Evolutionary conservation across 2,329 filamentous ascomycete genomes (phyloP), one percentile per base, ranked within the genome.

Genomic region (Xylariomycetidae sp.): DNA sequence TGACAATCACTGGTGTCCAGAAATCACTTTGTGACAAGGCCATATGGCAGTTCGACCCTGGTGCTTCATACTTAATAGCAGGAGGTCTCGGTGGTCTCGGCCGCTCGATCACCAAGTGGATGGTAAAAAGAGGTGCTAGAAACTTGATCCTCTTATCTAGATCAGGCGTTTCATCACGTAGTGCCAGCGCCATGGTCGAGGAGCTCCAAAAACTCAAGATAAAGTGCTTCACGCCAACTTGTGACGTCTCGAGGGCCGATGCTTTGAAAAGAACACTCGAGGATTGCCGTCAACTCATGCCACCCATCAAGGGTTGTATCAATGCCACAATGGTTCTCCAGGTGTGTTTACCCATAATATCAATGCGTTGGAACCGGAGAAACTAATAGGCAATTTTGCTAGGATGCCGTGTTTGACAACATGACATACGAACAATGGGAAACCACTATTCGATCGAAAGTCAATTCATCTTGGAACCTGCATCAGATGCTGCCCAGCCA

Each of bases 31-130:
- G n/a, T n/a, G n/a, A n/a, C n/a, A n/a, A n/a, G n/a, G n/a, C n/a
- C n/a, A 9, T 16, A 6, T 45, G 37, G 37, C 25, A 16, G 7
- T 40, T 40, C 15, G 31, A 42, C 15, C 6, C 15, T 3, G 30
- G 35, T n/a, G 29, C 40, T 1, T 26, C 42, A 6, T 45, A 45
- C 16, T 3, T 45, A 3, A 25, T 45, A 9, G 40, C 26, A 3
- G 42, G 42, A 4, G 40, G 42, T 5, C 17, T 37, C 10, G 42
- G 42, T 9, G 42, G 42, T 4, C 10, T 45, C 3, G 42, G 46
- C 4, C 35, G 46, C n/a, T 17, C 40, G 1, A 50, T 50, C n/a
- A 2, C 38, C 8, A 29, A 16, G 13, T 51, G 48, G 46, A 47
- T 51, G 45, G 43, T 27, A 2, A 15, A 25, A 2, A 39, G 35